Base-by-base conservation (phyloP, 495 filamentous ascomycete species). In the Xylaria curta region DNA sequence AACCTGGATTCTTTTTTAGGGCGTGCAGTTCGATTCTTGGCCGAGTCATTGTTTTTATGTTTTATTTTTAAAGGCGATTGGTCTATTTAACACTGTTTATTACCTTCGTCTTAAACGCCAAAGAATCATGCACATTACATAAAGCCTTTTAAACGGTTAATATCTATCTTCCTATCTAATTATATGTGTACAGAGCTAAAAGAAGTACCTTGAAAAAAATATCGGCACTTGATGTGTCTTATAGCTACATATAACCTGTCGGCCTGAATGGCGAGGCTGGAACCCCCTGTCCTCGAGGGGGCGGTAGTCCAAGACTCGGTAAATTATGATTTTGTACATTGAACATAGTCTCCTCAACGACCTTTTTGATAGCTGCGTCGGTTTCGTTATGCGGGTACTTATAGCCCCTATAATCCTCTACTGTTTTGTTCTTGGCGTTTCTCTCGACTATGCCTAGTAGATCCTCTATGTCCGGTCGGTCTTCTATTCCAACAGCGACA, bases 371-470 rank as follows among this genome's bases (percentile, higher is more conserved):
- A 21, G 63, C 61, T 4, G 51, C 44, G 8, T 76, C 65, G 8
- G 70, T 69, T 46, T 76, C 75, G 40, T 76, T 75, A 17, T 46
- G 4, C 13, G 68, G 28, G 67, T 69, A 73, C 19, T 65, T 67
- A 15, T 73, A 70, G 47, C 31, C 44, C 0, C 6, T 28, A 40
- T 77, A 77, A 33, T 65, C 28, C 0, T 31, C 26, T 24, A 26
- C 24, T 17, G 1, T 64, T 36, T 73, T 75, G 7, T 51, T 33
- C 8, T n/a, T 63, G 17, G 69, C 66, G 40, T 75, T 71, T 9
- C 66, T 47, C n/a, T 72, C 72, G 6, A 77, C 73, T 38, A 72
- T 72, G 13, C 40, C 7, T 1, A 68, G 21, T 21, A 77, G 69
- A 21, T 72, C 53, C 19, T 67, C 68, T 6, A 77, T 69, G n/a